A percentile compares a stretch with the other conserved stretches of the same genome.
Conservation (phyloP, 1,284 basidiomycete species). For the Thelephora terrestris region DNA sequence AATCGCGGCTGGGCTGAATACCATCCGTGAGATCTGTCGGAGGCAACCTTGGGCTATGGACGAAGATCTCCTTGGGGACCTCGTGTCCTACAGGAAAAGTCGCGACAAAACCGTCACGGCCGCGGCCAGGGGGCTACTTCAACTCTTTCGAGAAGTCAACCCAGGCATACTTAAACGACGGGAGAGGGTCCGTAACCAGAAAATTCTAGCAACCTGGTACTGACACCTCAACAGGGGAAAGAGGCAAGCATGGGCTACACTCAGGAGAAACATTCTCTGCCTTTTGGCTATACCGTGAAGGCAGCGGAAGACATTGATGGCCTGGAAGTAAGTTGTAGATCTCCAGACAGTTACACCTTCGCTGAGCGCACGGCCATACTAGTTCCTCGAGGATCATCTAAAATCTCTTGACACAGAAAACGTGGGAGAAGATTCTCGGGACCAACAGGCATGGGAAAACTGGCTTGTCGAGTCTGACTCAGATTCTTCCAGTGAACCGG, state of each 20-base stretch:
- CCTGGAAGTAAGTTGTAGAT: constrained; percentile 48
- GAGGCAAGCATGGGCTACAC: constrained; percentile 69
- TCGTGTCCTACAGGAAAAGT: constrained; percentile 93
- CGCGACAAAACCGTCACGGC: constrained; percentile 91
- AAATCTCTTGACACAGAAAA: constrained; percentile 61
- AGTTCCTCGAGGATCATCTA: constrained; percentile 87
- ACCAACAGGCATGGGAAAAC: constrained; percentile 74
- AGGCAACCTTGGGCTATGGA: constrained; percentile 97
- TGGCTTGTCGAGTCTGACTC: constrained; percentile 77
- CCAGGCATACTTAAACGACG: constrained; percentile 85
- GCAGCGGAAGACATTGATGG: constrained; percentile 88
- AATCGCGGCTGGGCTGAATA: constrained; percentile 91
- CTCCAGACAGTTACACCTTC: not conserved
- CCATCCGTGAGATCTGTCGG: constrained; percentile 87
- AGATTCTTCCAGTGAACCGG: constrained; percentile 55
- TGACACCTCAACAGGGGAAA: constrained; percentile 52
- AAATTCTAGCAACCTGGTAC: constrained; percentile 1
- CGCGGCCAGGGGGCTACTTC: constrained; percentile 80
- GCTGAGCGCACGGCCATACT: constrained; percentile 7
- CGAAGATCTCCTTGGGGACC: constrained; percentile 84
- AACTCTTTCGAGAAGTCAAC: constrained; percentile 95
- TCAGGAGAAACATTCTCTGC: constrained; percentile 52
- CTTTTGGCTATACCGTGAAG: constrained; percentile 71
- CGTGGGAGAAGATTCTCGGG: constrained; percentile 43
- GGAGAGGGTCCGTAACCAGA: constrained; percentile 54